Evolutionary conservation across 148 eudicot species (phyloP).

Genomic region (Dysphania ambrosioides): DNA sequence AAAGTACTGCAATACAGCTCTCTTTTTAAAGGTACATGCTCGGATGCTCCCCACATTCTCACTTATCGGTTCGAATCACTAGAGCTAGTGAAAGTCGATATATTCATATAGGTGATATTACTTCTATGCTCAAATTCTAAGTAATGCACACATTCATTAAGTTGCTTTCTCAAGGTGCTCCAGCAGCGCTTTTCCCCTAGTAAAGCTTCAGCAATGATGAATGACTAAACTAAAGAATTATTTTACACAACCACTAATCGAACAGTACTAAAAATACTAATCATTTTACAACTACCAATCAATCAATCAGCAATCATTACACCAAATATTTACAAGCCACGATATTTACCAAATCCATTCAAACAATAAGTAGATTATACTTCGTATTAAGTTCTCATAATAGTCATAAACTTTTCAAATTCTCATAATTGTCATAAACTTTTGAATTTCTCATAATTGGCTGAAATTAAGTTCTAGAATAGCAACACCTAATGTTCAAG

Average conservation of each 20-base stretch:
- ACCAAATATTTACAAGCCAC: neutral
- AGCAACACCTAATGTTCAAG: neutral
- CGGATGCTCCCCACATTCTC: neutral
- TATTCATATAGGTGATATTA: neutral
- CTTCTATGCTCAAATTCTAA: too few species aligned
- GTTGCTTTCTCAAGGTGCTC: neutral
- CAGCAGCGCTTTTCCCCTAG: neutral
- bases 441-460: too few species aligned
- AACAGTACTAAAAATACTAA: neutral
- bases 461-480: neutral
- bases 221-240: neutral
- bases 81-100: neutral
- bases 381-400: too few species aligned
- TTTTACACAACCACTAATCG: too few species aligned
- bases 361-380: too few species aligned
- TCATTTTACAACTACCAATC: neutral
- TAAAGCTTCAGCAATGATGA: neutral
- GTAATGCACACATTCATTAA: neutral
- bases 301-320: slow-evolving; percentile 3
- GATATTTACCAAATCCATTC: neutral
- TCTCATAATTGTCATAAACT: neutral
- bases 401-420: neutral
- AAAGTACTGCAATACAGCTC: neutral
- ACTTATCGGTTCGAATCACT: neutral
- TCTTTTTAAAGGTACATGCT: neutral